Evolutionary conservation across 2,329 filamentous ascomycete genomes (phyloP).

Genomic region (Chalaropsis ovoidea): DNA sequence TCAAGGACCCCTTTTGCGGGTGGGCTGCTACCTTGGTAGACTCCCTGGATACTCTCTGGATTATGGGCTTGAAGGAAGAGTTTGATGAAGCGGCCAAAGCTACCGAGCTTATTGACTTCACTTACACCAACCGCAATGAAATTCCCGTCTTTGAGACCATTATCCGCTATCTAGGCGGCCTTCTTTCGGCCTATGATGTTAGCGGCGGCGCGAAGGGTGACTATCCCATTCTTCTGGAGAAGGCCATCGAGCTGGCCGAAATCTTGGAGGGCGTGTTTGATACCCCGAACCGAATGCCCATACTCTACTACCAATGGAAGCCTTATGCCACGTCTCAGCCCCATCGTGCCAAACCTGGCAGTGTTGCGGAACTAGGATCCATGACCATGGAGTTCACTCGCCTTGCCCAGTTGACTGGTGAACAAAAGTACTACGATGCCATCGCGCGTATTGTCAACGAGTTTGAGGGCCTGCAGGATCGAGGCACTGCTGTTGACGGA

Average conservation of each 20-base stretch:
- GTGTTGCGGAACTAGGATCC: conserved; percentile 64
- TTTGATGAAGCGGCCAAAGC: conserved; percentile 67
- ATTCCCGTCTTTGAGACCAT: conserved; percentile 91
- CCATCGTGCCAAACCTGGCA: conserved; percentile 50
- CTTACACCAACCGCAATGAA: conserved; percentile 51
- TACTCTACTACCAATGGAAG: conserved; percentile 69
- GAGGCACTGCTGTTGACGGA: conserved; percentile 58
- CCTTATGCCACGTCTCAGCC: conserved; percentile 53
- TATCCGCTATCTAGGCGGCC: conserved; percentile 80
- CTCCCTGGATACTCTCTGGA: conserved; percentile 73
- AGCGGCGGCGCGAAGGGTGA: conserved; percentile 48
- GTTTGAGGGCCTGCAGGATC: conserved; percentile 63
- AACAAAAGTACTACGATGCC: conserved; percentile 81
- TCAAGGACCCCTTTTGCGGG: conserved; percentile 74
- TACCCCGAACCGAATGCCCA: conserved; percentile 87
- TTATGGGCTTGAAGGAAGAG: conserved; percentile 68
- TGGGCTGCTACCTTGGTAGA: conserved; percentile 87
- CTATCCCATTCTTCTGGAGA: conserved; percentile 60
- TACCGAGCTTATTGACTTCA: conserved; percentile 72
- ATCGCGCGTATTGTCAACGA: conserved; percentile 75
- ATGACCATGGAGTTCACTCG: conserved; percentile 82
- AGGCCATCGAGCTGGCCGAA: conserved; percentile 69
- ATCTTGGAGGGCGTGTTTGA: conserved; percentile 76
- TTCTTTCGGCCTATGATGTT: conserved; percentile 79
- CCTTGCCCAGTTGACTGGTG: conserved; percentile 71